Evolutionary conservation across 2,329 filamentous ascomycete genomes (phyloP).

Genomic region (Neurospora sp.): DNA sequence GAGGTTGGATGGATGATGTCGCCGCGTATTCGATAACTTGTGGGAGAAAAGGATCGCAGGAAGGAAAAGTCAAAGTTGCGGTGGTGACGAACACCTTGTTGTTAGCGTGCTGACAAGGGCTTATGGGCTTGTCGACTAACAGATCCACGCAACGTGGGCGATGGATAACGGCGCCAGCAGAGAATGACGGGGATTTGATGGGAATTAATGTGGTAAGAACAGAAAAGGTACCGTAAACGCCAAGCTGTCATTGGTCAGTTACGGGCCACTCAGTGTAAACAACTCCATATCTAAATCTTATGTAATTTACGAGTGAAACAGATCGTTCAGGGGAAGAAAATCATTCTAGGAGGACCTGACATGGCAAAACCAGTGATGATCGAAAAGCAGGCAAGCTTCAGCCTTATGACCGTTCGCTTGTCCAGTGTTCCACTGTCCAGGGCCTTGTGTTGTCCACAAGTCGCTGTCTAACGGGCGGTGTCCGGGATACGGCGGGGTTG

Average conservation of each 20-base stretch:
- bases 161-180: not conserved
- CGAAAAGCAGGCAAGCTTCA: not conserved
- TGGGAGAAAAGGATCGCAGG: not conserved
- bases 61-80: not conserved
- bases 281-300: not conserved
- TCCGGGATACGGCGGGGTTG: not conserved
- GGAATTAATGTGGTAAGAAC: not conserved
- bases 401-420: not conserved
- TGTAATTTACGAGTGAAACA: not conserved
- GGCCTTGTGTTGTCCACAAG: not conserved
- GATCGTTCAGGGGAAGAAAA: not conserved
- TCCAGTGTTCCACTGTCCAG: not conserved
- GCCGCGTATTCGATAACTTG: not conserved
- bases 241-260: not conserved
- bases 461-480: not conserved
- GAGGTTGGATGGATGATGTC: not conserved
- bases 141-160: not conserved
- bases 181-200: not conserved
- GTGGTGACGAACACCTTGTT: not conserved
- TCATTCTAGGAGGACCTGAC: not conserved
- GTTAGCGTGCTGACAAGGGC: not conserved
- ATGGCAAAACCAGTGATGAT: not conserved
- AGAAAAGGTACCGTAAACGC: not conserved
- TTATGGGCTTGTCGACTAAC: not conserved
- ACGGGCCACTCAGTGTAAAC: not conserved